phyloP scores from a whole-genome alignment of 176 grass and related monocot genomes.

The Aegilops umbellulata region DNA sequence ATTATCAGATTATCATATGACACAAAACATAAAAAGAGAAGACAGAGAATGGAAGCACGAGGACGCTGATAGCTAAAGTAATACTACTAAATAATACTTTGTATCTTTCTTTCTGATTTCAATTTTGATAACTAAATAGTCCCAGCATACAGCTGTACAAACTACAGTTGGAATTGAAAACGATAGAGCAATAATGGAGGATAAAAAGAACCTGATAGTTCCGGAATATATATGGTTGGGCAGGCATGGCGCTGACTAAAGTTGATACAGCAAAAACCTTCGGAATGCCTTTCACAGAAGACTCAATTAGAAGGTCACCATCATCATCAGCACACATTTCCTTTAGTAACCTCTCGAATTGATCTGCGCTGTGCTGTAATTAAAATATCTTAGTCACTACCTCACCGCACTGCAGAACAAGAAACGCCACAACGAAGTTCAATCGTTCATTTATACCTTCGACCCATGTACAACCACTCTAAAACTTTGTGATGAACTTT shows the following conservation, averaged over 20 bases:
- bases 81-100: not conserved
- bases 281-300: constrained; percentile 85
- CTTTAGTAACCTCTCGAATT: constrained; percentile 90
- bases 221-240: constrained; percentile 92
- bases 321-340: constrained; percentile 96
- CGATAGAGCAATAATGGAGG: not conserved
- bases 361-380: constrained; percentile 98
- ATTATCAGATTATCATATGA: constrained; percentile 2
- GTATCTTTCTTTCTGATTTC: constrained; percentile 11
- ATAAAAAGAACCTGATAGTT: constrained; percentile 86
- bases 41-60: not conserved
- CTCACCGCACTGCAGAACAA: constrained; percentile 22
- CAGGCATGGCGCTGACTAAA: constrained; percentile 89
- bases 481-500: constrained; percentile 98
- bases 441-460: constrained; percentile 58
- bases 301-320: constrained; percentile 96
- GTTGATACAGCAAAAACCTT: constrained; percentile 99
- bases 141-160: not conserved
- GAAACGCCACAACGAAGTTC: constrained; percentile 1
- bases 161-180: constrained; percentile 29
- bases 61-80: not conserved
- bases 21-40: constrained; percentile 20
- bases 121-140: not conserved
- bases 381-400: constrained; percentile 29
- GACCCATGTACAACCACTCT: constrained; percentile 99